These are phyloP conservation scores for Exophiala lecanii-corni DNA, from an alignment of 2,329 filamentous ascomycete genomes.

Conservation along the genomic window DNA sequence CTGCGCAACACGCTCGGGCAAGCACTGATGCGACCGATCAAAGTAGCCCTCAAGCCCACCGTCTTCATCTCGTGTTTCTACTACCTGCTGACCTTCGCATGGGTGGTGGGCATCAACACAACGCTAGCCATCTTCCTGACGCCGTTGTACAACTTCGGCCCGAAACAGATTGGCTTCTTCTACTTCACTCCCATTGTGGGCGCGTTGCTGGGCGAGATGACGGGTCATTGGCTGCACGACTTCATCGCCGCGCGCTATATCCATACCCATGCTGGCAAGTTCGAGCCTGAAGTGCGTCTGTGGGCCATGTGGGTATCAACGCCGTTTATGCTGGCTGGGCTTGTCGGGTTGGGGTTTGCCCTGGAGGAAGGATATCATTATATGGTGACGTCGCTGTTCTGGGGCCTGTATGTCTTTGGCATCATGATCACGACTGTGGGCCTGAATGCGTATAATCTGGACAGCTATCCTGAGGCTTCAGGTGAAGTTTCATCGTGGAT, in stretches of 20 bases:
- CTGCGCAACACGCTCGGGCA: conserved; percentile 33
- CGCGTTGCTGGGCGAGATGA: conserved; percentile 49
- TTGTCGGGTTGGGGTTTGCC: conserved; percentile 51
- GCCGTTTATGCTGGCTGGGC: conserved; percentile 47
- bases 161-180: conserved; percentile 50
- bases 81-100: conserved; percentile 39
- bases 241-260: conserved; percentile 44
- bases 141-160: conserved; percentile 48
- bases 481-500: conserved; percentile 52
- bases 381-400: conserved; percentile 46
- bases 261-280: conserved; percentile 44
- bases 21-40: conserved; percentile 34
- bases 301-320: conserved; percentile 45
- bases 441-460: conserved; percentile 50
- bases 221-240: conserved; percentile 56
- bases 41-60: conserved; percentile 36
- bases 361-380: conserved; percentile 50
- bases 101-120: conserved; percentile 51
- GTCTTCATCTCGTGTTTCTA: conserved; percentile 35
- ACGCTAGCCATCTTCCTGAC: conserved; percentile 51
- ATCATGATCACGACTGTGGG: conserved; percentile 38
- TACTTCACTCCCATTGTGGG: conserved; percentile 57
- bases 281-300: conserved; percentile 55
- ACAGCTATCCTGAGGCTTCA: conserved; percentile 53
- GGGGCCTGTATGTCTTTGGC: conserved; percentile 48